These are phyloP conservation scores for Diaporthe australafricana DNA, from an alignment of 2,329 filamentous ascomycete genomes.

Conservation along the genomic window DNA sequence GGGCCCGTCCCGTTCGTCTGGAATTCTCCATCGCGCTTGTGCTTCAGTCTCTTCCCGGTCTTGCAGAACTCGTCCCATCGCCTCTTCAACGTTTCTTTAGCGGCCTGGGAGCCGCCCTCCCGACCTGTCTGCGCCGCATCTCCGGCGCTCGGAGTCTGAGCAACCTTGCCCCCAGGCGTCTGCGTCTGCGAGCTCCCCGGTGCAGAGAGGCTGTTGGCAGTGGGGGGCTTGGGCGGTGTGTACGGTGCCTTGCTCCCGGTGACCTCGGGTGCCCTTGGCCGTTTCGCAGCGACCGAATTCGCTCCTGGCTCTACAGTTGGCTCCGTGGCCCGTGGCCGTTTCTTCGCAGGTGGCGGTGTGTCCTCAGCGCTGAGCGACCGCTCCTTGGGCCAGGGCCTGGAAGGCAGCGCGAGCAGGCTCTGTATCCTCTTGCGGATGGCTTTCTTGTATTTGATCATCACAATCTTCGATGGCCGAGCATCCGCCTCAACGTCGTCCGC, in stretches of 20 bases:
- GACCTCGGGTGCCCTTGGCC: constrained; percentile 57
- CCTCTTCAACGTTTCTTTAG: constrained; percentile 25
- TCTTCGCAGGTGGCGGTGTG: constrained; percentile 55
- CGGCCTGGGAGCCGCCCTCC: constrained; percentile 44
- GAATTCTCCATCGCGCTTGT: constrained; percentile 58
- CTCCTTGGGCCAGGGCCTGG: constrained; percentile 52
- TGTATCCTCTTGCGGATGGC: constrained; percentile 53
- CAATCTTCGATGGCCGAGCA: constrained; percentile 46
- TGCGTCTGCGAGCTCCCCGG: constrained; percentile 65
- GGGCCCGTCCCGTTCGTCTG: constrained; percentile 30
- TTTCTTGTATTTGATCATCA: constrained; percentile 63
- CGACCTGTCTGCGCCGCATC: constrained; percentile 53
- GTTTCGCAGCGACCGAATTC: constrained; percentile 50
- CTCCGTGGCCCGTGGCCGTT: constrained; percentile 58
- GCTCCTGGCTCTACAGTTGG: constrained; percentile 44
- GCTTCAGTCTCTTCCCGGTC: constrained; percentile 65
- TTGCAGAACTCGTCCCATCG: constrained; percentile 45
- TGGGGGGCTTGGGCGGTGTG: constrained; percentile 62
- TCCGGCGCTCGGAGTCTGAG: constrained; percentile 53
- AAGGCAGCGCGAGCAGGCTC: constrained; percentile 58
- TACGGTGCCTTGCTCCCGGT: constrained; percentile 53
- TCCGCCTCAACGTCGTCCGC: constrained; percentile 48
- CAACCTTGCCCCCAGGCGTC: constrained; percentile 59
- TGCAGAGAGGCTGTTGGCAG: constrained; percentile 64
- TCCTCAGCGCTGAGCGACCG: constrained; percentile 57